These are phyloP conservation scores for Pleurotus giganteus DNA, from an alignment of 768 basidiomycete genomes.

Conservation along the genomic window DNA sequence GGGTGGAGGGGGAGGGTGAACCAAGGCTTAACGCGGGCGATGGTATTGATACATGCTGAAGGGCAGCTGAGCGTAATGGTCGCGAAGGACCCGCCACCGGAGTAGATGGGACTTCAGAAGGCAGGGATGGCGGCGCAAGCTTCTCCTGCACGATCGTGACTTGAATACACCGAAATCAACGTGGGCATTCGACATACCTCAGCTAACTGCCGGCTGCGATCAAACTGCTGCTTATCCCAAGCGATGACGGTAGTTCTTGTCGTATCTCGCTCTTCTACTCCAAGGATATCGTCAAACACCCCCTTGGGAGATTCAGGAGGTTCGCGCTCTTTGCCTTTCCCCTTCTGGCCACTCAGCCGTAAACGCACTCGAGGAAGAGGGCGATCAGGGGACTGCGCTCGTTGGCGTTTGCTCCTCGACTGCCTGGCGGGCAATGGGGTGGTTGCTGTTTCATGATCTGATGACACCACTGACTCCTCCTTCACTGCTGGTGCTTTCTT, in stretches of 20 bases:
- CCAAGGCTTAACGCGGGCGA: constrained; percentile 38
- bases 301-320: constrained; percentile 54
- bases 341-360: constrained; percentile 53
- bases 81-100: constrained; percentile 25
- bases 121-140: constrained; percentile 41
- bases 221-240: constrained; percentile 69
- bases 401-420: constrained; percentile 43
- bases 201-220: constrained; percentile 64
- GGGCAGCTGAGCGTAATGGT: constrained; percentile 58
- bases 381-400: constrained; percentile 38
- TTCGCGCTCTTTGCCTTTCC: constrained; percentile 69
- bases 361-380: constrained; percentile 46
- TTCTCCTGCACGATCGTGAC: constrained; percentile 38
- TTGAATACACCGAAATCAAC: constrained; percentile 9
- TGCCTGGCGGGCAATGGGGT: constrained; percentile 24
- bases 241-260: constrained; percentile 60
- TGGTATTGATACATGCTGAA: constrained; percentile 38
- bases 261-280: constrained; percentile 66
- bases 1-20: constrained; percentile 37
- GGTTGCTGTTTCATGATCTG: constrained; percentile 22
- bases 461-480: constrained; percentile 13
- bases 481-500: constrained; percentile 6
- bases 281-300: constrained; percentile 84
- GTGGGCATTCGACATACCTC: constrained; percentile 53
- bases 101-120: constrained; percentile 21